Percentiles rank a stretch among this genome's conserved stretches.
These are phyloP conservation scores for Skeletonema costatum DNA, from an alignment of 108 stramenopile genomes.

Conservation along the genomic window DNA sequence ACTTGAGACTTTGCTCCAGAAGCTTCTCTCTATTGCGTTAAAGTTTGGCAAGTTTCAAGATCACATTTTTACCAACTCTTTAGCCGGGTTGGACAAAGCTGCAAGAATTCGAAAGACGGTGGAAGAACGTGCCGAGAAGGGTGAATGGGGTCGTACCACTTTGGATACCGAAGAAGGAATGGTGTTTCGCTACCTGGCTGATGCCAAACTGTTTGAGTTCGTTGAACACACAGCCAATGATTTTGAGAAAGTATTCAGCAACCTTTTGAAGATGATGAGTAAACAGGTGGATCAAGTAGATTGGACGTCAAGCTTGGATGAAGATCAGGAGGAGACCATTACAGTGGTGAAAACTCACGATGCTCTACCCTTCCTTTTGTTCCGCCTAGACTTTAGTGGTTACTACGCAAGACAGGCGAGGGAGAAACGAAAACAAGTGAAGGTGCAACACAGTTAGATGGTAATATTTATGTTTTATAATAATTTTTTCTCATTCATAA, in stretches of 20 bases:
- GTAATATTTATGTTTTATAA: neutral
- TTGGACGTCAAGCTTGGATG: constrained; percentile 29
- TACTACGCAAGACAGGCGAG: constrained; percentile 62
- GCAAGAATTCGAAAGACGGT: constrained; percentile 62
- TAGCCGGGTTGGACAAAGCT: constrained; percentile 64
- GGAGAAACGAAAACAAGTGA: constrained; percentile 11
- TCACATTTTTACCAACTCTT: constrained; percentile 64
- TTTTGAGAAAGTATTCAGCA: constrained; percentile 59
- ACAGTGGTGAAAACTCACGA: constrained; percentile 46
- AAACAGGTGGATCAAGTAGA: constrained; percentile 59
- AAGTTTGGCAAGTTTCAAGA: constrained; percentile 88
- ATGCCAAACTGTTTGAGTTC: constrained; percentile 50
- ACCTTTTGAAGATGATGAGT: constrained; percentile 55
- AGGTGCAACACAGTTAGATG: neutral
- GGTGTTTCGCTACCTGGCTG: constrained; percentile 72
- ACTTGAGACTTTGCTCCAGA: constrained; percentile 59
- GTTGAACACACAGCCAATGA: constrained; percentile 53
- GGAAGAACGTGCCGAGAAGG: constrained; percentile 61
- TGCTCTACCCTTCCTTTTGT: constrained; percentile 74
- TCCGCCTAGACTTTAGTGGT: constrained; percentile 84
- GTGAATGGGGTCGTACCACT: constrained; percentile 80
- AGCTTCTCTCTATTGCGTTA: constrained; percentile 62
- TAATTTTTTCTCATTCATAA: neutral
- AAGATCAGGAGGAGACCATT: constrained; percentile 16
- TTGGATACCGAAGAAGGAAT: constrained; percentile 67